phyloP scores from a whole-genome alignment of 2,329 filamentous ascomycete genomes.

The Cadophora gregata region DNA sequence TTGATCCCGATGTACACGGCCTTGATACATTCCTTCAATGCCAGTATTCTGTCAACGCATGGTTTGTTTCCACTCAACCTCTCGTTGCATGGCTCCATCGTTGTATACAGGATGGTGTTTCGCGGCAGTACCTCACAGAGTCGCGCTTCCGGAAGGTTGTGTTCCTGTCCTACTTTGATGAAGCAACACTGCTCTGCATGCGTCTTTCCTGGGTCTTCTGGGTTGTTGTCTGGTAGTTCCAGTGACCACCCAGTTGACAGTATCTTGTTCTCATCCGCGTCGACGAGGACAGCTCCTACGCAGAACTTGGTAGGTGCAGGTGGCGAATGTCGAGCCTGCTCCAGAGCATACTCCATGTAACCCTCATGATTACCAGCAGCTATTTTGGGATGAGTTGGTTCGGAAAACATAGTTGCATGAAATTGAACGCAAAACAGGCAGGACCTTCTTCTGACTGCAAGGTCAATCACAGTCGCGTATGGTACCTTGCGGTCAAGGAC shows the following conservation, averaged over 20 bases:
- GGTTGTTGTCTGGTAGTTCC: constrained; percentile 62
- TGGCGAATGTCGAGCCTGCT: constrained; percentile 75
- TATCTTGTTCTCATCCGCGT: constrained; percentile 59
- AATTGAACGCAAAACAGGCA: too few relatives aligned
- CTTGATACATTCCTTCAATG: neutral
- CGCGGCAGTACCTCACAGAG: constrained; percentile 53
- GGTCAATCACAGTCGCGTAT: too few relatives aligned
- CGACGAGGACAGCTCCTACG: constrained; percentile 83
- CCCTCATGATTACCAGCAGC: constrained; percentile 34
- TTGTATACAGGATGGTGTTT: neutral
- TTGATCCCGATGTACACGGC: neutral
- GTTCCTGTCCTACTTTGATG: neutral
- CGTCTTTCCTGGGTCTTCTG: constrained; percentile 45
- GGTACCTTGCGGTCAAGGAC: too few relatives aligned
- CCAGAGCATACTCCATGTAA: constrained; percentile 73
- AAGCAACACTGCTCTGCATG: neutral
- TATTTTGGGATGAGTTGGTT: constrained; percentile 31
- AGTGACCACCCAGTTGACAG: constrained; percentile 86
- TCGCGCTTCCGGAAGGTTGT: constrained; percentile 56
- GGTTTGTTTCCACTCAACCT: neutral
- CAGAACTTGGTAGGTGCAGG: constrained; percentile 89
- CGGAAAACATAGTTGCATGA: constrained; percentile 26
- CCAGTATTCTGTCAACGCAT: neutral
- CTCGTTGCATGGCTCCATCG: constrained; percentile 57
- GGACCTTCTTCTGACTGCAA: too few relatives aligned